Evolutionary conservation across 2,329 filamentous ascomycete genomes (phyloP).

Genomic region (Coleophoma crateriformis): DNA sequence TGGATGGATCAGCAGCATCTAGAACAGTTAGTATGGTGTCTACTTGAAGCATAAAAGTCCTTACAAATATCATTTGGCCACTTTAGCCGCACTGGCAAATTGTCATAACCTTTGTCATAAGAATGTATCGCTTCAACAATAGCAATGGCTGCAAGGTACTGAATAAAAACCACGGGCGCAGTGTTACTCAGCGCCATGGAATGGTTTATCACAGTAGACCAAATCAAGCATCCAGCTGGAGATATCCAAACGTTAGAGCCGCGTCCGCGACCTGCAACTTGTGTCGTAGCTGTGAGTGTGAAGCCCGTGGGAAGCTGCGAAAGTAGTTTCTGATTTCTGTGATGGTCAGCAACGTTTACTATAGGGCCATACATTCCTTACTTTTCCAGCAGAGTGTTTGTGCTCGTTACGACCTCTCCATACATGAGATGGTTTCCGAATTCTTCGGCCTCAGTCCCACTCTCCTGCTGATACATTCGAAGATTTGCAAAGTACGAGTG

Average conservation of each 20-base stretch:
- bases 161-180: conserved; percentile 85
- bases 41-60: conserved; percentile 16
- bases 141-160: conserved; percentile 87
- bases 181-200: conserved; percentile 63
- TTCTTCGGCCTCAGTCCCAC: conserved; percentile 48
- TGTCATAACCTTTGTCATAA: conserved; percentile 71
- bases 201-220: conserved; percentile 85
- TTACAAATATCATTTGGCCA: conserved; percentile 95
- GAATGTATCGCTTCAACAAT: conserved; percentile 76
- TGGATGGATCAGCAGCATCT: conserved; percentile 62
- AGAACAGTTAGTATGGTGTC: not conserved
- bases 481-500: conserved; percentile 71
- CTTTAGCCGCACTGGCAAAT: conserved; percentile 79
- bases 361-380: conserved; percentile 27
- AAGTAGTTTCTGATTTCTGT: conserved; percentile 71
- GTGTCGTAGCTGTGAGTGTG: conserved; percentile 79
- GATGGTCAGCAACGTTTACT: conserved; percentile 5
- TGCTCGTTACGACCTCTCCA: conserved; percentile 88
- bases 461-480: conserved; percentile 52
- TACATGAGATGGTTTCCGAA: conserved; percentile 82
- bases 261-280: conserved; percentile 81
- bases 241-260: conserved; percentile 95
- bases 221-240: conserved; percentile 78
- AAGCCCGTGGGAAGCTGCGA: conserved; percentile 77
- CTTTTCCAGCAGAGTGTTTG: conserved; percentile 90